Evolutionary conservation across 345 rosid genomes (phyloP), one percentile per base, ranked within the genome.

Genomic region (Isatis tinctoria): DNA sequence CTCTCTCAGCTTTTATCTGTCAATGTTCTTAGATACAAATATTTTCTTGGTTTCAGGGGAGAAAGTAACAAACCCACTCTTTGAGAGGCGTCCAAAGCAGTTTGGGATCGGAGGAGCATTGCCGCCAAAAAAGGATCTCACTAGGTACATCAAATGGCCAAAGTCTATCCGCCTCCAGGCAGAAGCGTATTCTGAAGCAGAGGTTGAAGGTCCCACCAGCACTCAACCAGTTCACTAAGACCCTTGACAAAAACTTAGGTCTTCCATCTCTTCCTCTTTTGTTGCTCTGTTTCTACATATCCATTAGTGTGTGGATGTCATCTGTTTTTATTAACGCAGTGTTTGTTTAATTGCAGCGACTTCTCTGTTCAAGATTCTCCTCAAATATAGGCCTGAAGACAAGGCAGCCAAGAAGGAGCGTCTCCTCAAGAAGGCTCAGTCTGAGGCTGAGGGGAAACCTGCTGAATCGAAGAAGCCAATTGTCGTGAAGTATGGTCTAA

Each of bases 121-220:
- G 49, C 93, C 97, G 2, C 93, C 97, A 0, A 89, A 91, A 78
- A 91, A 85, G 83, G 93, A 87, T 72, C 73, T 92, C 76, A 79
- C 83, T 0, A 76, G 96, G 11, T 89, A 83, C 27, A 87, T 89
- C 30, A 87, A 85, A 80, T 89, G 84, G 82, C 93, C 97, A 0
- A 85, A 89, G 62, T 70, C 80, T 0, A 89, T 86, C 67, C 80
- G 83, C 8, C 86, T 86, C 26, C 92, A 89, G 96, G 76, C 83
- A 88, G 81, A 87, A 82, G 67, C 87, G 96, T 80, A 85, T 91
- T 27, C 79, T 91, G 18, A 89, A 76, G 82, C 91, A 83, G 77
- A 80, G 97, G 51, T 73, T 87, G 80, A 91, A 91, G 87, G 90
- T 91, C 24, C 93, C 96, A 30, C 96, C 93, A 6, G 85, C 96